A percentile compares a stretch with the other conserved stretches of the same genome.
Conservation (phyloP, 495 filamentous ascomycete species). For the Penicillium paradoxum region DNA sequence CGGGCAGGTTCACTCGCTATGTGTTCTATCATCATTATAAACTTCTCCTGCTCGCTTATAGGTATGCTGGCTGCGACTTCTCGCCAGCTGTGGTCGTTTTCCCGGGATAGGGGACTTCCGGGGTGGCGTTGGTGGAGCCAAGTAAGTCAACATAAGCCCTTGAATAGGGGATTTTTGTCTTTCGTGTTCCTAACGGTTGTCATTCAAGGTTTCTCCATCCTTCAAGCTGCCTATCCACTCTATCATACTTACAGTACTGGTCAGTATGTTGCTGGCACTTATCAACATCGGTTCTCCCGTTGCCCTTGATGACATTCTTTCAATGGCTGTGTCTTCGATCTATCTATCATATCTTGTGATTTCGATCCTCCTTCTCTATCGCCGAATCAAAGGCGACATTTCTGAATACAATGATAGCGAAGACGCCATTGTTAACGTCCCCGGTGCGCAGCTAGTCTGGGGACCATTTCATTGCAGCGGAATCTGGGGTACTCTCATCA, state of each 20-base stretch:
- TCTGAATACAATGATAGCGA: conserved; percentile 12
- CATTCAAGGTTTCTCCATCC: conserved; percentile 4
- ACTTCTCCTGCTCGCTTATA: conserved; percentile 29
- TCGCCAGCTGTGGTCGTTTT: conserved; percentile 52
- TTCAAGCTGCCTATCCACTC: conserved; percentile 35
- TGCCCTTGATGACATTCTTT: conserved; percentile 45
- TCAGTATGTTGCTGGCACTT: conserved; percentile 37
- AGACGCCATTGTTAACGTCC: conserved; percentile 23
- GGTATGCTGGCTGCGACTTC: conserved; percentile 47
- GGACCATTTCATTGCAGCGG: conserved; percentile 31
- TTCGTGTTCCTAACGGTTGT: no score
- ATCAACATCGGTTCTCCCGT: conserved; percentile 45
- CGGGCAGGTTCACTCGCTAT: conserved; percentile 39
- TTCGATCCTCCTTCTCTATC: conserved; percentile 43
- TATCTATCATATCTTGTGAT: conserved; percentile 43
- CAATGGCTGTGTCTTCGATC: conserved; percentile 38
- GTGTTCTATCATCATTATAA: conserved; percentile 40
- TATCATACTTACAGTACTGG: conserved; percentile 29
- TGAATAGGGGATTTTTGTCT: no score
- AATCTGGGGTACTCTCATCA: conserved; percentile 25
- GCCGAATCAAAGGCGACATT: conserved; percentile 37
- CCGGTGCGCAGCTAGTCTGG: conserved; percentile 35
- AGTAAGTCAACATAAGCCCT: no score
- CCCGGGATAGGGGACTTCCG: conserved; percentile 50
- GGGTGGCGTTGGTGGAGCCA: conserved; percentile 37